Conservation (phyloP, 2,329 filamentous ascomycete species). For the Alternaria sp. region DNA sequence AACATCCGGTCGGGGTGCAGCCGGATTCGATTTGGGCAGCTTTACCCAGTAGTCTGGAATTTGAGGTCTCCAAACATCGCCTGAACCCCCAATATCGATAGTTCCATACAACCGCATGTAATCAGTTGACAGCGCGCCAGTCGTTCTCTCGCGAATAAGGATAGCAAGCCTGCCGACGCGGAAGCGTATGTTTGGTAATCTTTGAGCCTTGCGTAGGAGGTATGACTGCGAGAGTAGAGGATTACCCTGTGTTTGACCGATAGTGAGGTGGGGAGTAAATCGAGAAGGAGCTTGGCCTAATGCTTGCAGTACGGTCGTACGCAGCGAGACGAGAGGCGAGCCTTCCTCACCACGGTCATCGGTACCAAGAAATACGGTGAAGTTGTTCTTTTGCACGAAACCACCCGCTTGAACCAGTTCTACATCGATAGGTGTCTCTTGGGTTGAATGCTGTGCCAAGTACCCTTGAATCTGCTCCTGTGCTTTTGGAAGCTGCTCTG, state of each 20-base stretch:
- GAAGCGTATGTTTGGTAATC: slow-evolving; percentile 60
- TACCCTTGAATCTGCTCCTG: slow-evolving; percentile 49
- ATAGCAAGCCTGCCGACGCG: slow-evolving; percentile 58
- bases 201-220: slow-evolving; percentile 59
- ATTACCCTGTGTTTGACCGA: slow-evolving; percentile 63
- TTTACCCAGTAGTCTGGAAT: slow-evolving; percentile 24
- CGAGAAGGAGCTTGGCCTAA: slow-evolving; percentile 26
- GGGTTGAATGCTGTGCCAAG: slow-evolving; percentile 24
- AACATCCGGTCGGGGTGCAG: not conserved
- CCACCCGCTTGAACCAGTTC: slow-evolving; percentile 51
- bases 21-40: not conserved
- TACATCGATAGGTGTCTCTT: slow-evolving; percentile 5
- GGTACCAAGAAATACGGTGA: slow-evolving; percentile 50
- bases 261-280: slow-evolving; percentile 61
- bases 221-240: slow-evolving; percentile 56
- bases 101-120: slow-evolving; percentile 65
- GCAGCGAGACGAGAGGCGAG: slow-evolving; percentile 22
- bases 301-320: slow-evolving; percentile 26
- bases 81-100: slow-evolving; percentile 45
- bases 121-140: slow-evolving; percentile 36
- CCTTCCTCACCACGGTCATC: not conserved
- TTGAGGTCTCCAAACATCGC: not conserved
- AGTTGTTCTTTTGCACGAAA: slow-evolving; percentile 59
- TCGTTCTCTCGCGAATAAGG: slow-evolving; percentile 57
- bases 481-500: slow-evolving; percentile 55